Evolutionary conservation across 1,284 basidiomycete species (phyloP), one percentile per base, ranked within the genome.

Genomic region (Ganoderma multipileum): DNA sequence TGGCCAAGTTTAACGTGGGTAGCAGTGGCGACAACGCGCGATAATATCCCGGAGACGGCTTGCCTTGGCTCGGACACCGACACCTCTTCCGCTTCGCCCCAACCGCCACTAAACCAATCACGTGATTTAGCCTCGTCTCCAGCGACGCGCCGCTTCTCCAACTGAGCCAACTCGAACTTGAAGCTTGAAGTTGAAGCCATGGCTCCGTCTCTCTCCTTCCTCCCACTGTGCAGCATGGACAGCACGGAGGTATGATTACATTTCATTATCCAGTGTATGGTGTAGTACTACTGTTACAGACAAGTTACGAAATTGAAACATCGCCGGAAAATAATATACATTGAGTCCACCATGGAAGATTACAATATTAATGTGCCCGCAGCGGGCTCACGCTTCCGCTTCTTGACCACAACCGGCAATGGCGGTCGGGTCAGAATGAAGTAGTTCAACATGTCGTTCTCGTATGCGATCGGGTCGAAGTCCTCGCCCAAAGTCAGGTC

Each of bases 401-500:
- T 62, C 36, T 33, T 66, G 28, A 69, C 68, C 18, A 72, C 18
- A 1, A 78, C 74, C 14, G 73, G 71, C 30, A 79, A 63, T 2
- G 70, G 64, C 8, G 72, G 74, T 12, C 71, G 68, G 5, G 72
- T 70, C 6, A 74, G 58, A 14, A 76, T 72, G 30, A 75, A 73
- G 67, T 68, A 71, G 61, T 79, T 77, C 20, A 69, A 30, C 47
- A 78, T 67, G 3, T 63, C 61, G n/a, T 64, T 65, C 33, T 78
- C 75, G 73, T 77, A 79, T 12, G 39, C 50, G 2, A 66, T 65
- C 30, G 72, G 28, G 63, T 76, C 72, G 63, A 74, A 77, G 41
- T 72, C 73, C 36, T 71, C 71, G 47, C 69, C 71, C 60, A 77
- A 71, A 16, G 68, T 66, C 55, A 79, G 41, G 16, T 79, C 75